Evolutionary conservation across 257 asterid species (phyloP).

Genomic region (Solanum tarapatanum): DNA sequence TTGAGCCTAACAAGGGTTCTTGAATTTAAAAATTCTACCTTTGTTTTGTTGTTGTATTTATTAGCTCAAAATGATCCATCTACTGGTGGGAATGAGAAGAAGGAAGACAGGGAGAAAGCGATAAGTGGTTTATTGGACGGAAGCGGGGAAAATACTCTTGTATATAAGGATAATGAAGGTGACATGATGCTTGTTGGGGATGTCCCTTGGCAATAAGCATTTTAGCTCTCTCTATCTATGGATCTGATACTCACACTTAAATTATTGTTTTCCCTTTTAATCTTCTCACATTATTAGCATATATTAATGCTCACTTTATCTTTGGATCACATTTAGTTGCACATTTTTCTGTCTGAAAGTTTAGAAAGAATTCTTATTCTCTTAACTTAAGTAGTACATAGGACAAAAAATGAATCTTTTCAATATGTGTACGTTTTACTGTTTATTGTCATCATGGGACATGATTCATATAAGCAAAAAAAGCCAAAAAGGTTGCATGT

Average conservation of each 20-base stretch:
- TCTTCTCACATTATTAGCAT: conserved; percentile 4
- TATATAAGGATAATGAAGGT: conserved; percentile 94
- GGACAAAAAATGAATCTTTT: background rate
- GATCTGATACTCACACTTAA: conserved; percentile 13
- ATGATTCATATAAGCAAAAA: no score
- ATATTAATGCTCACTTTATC: background rate
- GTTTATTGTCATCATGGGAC: no score
- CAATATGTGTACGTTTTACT: background rate
- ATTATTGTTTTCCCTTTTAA: background rate
- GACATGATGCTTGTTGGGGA: conserved; percentile 97
- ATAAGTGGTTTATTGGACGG: conserved; percentile 63
- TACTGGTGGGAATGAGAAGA: conserved; percentile 22
- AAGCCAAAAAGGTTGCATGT: no score
- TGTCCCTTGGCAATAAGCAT: conserved; percentile 96
- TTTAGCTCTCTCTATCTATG: conserved; percentile 2
- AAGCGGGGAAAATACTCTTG: conserved; percentile 87
- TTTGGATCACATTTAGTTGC: background rate
- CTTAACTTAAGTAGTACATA: background rate
- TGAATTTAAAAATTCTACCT: background rate
- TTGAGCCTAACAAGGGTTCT: background rate
- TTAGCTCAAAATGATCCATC: conserved; percentile 51
- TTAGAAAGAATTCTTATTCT: background rate
- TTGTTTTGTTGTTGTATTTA: background rate
- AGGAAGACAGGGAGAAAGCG: conserved; percentile 24
- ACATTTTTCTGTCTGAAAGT: background rate